Evolutionary conservation across 257 asterid species (phyloP), one percentile per base, ranked within the genome.

Genomic region (Ocimum tenuiflorum): DNA sequence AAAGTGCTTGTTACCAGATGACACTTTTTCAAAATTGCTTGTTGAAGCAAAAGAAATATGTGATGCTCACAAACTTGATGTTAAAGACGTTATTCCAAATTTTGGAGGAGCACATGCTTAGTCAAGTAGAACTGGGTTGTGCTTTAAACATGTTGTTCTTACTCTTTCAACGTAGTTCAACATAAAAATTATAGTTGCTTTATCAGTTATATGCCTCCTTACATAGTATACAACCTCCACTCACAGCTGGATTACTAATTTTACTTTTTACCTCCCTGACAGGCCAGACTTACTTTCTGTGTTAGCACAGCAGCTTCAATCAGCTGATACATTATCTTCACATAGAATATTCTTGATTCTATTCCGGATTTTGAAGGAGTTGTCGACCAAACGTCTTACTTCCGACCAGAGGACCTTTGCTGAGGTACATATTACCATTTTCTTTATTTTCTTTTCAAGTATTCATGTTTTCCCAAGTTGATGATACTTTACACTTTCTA

Each of bases 211-310:
- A 41, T 45, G 22, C 27, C 63, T 38, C 41, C 39, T 20, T 63
- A 47, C 72, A 71, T 75, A 4, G 31, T 27, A 33, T 41, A 24
- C 69, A 61, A 43, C 45, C 22, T 41, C 51, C 52, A 47, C 63
- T 33, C 36, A 55, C 49, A 54, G n/a, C 29, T 55, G 42, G 23
- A 43, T 17, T 58, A 52, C 17, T 12, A 14, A 15, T 59, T 24
- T 63, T 41, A 18, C 33, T 49, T 61, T 24, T 51, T 78, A 58
- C 74, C 36, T 76, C 54, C 45, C 78, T 73, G 70, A 75, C 97
- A 94, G 99, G 99, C 78, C 97, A 68, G 99, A 94, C 60, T 85
- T 94, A 74, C 85, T 94, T 74, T 90, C 99, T 41, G 75, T 77
- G 75, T 77, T 94, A 73, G 99, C 97, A 13, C 97, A 85, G 46